Base-by-base conservation (phyloP, 2,329 filamentous ascomycete species). In the Beauveria caledonica region DNA sequence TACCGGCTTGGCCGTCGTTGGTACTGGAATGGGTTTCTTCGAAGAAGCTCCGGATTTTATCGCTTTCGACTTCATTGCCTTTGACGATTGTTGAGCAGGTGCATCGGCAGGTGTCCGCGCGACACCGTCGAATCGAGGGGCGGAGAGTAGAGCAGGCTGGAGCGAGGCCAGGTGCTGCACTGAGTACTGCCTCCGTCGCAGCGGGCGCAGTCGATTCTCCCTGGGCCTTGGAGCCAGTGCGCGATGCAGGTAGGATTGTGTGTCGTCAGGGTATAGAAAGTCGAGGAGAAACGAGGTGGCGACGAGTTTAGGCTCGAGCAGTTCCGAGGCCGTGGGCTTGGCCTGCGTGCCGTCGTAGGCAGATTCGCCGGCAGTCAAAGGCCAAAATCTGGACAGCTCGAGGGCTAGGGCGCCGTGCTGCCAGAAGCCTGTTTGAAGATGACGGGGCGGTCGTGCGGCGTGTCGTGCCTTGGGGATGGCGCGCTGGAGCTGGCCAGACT, bases 401-500 rank as follows among this genome's bases (percentile, higher is more conserved):
- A 82, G 66, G 23, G 78, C 76, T 42, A 76, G 72, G 44, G 79
- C 79, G 19, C 80, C 80, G 74, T 84, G 79, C 60, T 80, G 76
- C 80, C 80, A 83, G 65, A 84, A 83, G 44, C 75, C 69, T 13
- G 77, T 77, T 52, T 77, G 79, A 54, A 84, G 74, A 55, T 73
- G 74, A 60, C 76, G 75, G 60, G 71, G 71, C 63, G 68, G 75
- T 64, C 74, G 76, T 40, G 77, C 66, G 52, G 73, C 65, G 50
- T 66, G 68, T 50, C 71, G 67, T 49, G 73, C 66, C 42, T 66
- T 69, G 23, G 77, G 76, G 60, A 83, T 72, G 63, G 81, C 75
- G 71, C 80, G 76, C 70, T 80, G 79, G 69, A 84, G 73, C 65
- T 75, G 76, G 74, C 79, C 79, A 71, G 80, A 77, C 77, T 84